phyloP scores from a whole-genome alignment of 345 rosid species.

The Syzygium aqueum region DNA sequence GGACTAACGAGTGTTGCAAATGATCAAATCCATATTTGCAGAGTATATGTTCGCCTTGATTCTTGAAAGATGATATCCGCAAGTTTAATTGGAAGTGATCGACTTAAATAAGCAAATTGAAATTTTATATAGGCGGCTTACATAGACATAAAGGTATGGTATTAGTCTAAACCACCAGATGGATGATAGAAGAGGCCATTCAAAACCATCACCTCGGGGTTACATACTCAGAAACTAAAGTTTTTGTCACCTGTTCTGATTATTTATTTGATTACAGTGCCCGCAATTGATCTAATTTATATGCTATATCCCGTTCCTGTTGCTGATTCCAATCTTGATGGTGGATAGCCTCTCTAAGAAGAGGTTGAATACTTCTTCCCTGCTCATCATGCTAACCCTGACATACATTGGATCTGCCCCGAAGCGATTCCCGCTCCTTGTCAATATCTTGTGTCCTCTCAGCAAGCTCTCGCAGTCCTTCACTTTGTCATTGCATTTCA shows the following conservation, averaged over 20 bases:
- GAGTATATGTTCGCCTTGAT: neutral
- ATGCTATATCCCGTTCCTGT: neutral
- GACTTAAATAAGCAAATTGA: neutral
- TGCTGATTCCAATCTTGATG: constrained; percentile 9
- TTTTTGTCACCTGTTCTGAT: neutral
- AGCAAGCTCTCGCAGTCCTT: constrained; percentile 34
- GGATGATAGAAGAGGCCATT: neutral
- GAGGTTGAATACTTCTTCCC: constrained; percentile 40
- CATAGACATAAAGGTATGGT: neutral
- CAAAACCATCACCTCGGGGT: neutral
- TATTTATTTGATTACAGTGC: neutral
- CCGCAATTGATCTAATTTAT: neutral
- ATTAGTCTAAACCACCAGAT: constrained; percentile 1
- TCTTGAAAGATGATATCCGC: neutral
- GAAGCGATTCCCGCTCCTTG: constrained; percentile 51
- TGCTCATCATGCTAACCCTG: constrained; percentile 66
- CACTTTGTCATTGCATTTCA: constrained; percentile 44
- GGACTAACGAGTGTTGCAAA: neutral
- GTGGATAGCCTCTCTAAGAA: constrained; percentile 59
- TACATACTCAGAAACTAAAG: neutral
- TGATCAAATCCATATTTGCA: neutral
- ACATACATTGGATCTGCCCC: constrained; percentile 39
- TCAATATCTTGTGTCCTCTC: constrained; percentile 33
- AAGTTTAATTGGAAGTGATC: neutral
- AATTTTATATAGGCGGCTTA: neutral